Evolutionary conservation across 2,329 filamentous ascomycete genomes (phyloP), one percentile per base, ranked within the genome.

Genomic region (Arachnomyces sp.): DNA sequence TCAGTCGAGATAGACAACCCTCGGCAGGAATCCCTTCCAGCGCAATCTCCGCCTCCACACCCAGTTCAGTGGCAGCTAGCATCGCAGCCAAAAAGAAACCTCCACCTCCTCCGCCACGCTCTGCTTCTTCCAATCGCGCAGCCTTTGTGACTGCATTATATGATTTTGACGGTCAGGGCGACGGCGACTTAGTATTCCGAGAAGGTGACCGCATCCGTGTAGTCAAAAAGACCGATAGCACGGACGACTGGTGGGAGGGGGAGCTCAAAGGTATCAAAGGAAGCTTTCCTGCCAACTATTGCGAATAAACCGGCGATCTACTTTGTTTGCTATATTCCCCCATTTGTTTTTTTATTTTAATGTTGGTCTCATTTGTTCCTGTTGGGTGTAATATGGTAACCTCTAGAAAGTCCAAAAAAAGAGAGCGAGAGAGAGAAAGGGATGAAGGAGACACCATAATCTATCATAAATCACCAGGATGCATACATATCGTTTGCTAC

Each of bases 241-340:
- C 78, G 15, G 83, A 92, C 62, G 86, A 92, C 57, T 93, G 86
- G 86, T 93, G 86, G 86, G 77, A 86, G 46, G 86, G 86, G 9
- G 85, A 92, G 60, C 48, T 89, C 11, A 69, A 70, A 31, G 86
- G 86, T 0, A 60, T 69, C 17, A 74, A 72, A 55, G 86, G 86
- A 3, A 80, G 71, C 49, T 93, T 93, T 57, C 86, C 86, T 1
- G 86, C 86, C 5, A 93, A 93, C 61, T 93, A 93, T 63, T 86
- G 82, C 55, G 73, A 74, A 51, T 59, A 37, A 52, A 14, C 12
- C 5, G 11, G 31, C 18, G 34, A 13, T 8, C 6, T 5, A 25
- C 5, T 5, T 25, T 9, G 9, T 25, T 25, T 5, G 21, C 5
- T 25, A 9, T 25, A 5, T 25, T 5, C 5, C 21, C 21, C 9